Conservation (phyloP, 2,329 filamentous ascomycete genomes). For the Hansfordia pulvinata region DNA sequence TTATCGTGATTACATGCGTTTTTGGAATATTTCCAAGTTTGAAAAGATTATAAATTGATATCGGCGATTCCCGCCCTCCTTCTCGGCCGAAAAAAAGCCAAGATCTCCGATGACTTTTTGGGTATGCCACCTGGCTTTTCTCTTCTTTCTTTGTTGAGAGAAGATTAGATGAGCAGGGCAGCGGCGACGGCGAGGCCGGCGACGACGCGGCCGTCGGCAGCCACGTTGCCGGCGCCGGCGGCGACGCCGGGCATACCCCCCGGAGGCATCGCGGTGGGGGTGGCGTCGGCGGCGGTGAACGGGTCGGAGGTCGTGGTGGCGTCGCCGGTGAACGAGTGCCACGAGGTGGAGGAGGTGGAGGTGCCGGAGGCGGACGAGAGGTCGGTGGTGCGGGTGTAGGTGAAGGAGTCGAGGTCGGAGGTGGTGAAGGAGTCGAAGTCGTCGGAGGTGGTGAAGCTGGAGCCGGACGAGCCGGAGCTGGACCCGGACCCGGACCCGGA, state of each 20-base stretch:
- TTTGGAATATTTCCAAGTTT: no score
- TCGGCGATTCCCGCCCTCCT: no score
- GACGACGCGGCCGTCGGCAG: neutral
- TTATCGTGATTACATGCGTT: no score
- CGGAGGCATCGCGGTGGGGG: no score
- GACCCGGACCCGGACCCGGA: neutral
- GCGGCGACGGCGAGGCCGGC: neutral
- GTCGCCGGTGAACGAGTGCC: neutral
- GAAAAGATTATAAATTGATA: no score
- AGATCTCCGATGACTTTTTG: no score
- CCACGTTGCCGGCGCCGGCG: neutral
- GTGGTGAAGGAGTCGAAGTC: neutral
- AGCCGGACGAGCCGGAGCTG: neutral
- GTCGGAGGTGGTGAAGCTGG: neutral
- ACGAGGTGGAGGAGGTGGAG: neutral
- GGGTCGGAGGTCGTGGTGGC: neutral
- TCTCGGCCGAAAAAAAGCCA: no score
- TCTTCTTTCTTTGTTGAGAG: neutral
- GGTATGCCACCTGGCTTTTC: no score
- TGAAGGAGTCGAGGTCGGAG: neutral
- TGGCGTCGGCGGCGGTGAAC: neutral
- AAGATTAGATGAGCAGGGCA: neutral
- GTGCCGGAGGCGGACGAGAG: neutral
- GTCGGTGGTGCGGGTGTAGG: neutral
- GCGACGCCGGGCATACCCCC: no score